A percentile compares a stretch with the other conserved stretches of the same genome.
phyloP scores from a whole-genome alignment of 139 green algal species.

The Chlorella sp. region DNA sequence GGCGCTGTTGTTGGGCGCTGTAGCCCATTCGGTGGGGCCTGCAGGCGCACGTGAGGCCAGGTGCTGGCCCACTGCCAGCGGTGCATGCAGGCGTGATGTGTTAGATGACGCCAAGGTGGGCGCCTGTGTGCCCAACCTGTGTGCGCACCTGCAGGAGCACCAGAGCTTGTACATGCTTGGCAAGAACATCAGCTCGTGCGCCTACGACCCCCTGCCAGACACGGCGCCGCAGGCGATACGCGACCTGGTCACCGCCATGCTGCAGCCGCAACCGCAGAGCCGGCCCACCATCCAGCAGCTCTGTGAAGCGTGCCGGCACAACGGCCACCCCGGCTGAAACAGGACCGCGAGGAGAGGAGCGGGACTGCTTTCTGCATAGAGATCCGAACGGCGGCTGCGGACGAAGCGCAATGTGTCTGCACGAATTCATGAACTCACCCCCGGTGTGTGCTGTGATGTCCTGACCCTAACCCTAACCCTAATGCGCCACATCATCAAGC shows the following conservation, averaged over 20 bases:
- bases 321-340: too few species aligned
- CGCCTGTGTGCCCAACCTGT: background rate
- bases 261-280: constrained; percentile 15
- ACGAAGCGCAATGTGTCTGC: too few species aligned
- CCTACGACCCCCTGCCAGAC: constrained; percentile 36
- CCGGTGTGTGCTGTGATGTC: too few species aligned
- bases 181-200: constrained; percentile 42
- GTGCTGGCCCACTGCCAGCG: background rate
- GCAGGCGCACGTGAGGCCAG: background rate
- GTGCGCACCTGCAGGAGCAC: constrained; percentile 22
- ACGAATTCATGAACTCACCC: too few species aligned
- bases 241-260: constrained; percentile 22
- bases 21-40: background rate
- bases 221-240: constrained; percentile 9
- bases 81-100: background rate
- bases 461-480: too few species aligned
- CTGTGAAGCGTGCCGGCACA: background rate
- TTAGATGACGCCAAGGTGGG: background rate
- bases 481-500: too few species aligned
- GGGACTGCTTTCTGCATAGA: too few species aligned
- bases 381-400: too few species aligned
- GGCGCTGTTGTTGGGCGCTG: background rate
- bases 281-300: constrained; percentile 23
- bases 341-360: too few species aligned
- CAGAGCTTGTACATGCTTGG: constrained; percentile 45